Evolutionary conservation across 352 stramenopile species (phyloP).

Genomic region (Phytophthora macrochlamydospora): DNA sequence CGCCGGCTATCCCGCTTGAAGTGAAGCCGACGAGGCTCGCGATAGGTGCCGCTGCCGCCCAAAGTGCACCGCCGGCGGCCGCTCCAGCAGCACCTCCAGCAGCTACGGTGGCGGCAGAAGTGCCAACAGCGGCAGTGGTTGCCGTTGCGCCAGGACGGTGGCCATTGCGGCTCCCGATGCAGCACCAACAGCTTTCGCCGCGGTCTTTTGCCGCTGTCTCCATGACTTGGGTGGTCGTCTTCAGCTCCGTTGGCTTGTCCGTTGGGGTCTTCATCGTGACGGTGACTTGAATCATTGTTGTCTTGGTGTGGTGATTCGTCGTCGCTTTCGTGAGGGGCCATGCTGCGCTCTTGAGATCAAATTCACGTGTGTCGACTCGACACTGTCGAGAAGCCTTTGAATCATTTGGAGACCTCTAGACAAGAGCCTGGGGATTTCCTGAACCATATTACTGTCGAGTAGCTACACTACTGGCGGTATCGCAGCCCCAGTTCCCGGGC

Average conservation of each 20-base stretch:
- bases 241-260: not conserved
- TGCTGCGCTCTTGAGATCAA: too few species aligned
- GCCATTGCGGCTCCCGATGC: not conserved
- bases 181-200: not conserved
- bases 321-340: too few species aligned
- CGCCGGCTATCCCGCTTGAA: constrained; percentile 35
- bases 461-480: too few species aligned
- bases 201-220: not conserved
- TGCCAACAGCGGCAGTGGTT: not conserved
- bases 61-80: not conserved
- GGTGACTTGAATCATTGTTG: too few species aligned
- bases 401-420: too few species aligned
- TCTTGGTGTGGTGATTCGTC: too few species aligned
- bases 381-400: too few species aligned
- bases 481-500: too few species aligned
- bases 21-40: constrained; percentile 28
- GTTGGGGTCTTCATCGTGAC: too few species aligned
- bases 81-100: not conserved
- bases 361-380: too few species aligned
- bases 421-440: too few species aligned
- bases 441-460: too few species aligned
- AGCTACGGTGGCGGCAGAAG: not conserved
- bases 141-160: not conserved
- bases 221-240: not conserved
- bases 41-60: not conserved